Evolutionary conservation across 495 filamentous ascomycete species (phyloP), one percentile per base, ranked within the genome.

Genomic region (Daldinia caldariorum): DNA sequence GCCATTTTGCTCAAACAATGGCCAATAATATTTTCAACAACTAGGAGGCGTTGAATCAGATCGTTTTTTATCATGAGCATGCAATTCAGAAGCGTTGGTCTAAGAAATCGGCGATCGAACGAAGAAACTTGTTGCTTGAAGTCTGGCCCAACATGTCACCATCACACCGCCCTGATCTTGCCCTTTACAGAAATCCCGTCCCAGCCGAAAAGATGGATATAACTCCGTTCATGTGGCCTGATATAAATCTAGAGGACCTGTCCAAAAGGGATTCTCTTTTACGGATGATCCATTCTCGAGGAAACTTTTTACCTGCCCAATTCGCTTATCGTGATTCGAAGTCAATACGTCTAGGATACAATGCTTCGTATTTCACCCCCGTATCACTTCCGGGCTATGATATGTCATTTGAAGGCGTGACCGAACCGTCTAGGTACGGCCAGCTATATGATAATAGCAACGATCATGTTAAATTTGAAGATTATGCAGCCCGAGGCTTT

Each of bases 221-320:
- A 0, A 5, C 3, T 29, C 22, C 49, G 3, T 64, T 67, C 8
- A 47, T 79, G 61, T 83, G 78, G 74, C 85, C 84, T 0, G 74
- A 78, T 55, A 78, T 86, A 50, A 88, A 86, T 53, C 76, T 80
- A 16, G 84, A 86, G 59, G 84, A 86, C 64, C 70, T 87, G 0
- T 66, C 62, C 32, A 77, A 80, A 31, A 65, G 67, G 4, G 77
- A 77, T 26, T 63, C 73, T 0, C 55, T 86, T 14, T 74, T 80
- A 1, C 68, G 85, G 14, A 76, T 87, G 16, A 67, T 87, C 6
- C 76, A 82, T 14, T 47, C 79, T 0, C 75, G 84, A n/a, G 77
- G 65, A 32, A 78, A 79, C 14, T 65, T 80, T 59, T 51, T 41
- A 29, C 85, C 86, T 0, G 74, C 73, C 38, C 37, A 58, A 6